Evolutionary conservation across 192 early-diverging fungal species (phyloP), one percentile per base, ranked within the genome.

Genomic region (Backusella psychrophila): DNA sequence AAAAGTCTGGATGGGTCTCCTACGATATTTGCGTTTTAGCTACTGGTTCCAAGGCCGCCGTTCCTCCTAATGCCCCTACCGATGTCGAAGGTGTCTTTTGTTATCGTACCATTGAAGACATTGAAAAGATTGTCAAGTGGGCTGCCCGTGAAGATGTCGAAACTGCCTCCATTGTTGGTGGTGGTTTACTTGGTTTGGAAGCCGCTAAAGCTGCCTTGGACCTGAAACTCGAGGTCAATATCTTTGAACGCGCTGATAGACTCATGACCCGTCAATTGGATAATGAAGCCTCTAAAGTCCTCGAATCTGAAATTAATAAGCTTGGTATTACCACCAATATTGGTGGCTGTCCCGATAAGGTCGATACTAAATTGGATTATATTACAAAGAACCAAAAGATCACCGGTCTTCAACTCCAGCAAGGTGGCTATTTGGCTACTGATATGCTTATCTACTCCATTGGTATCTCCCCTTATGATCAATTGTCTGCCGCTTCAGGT

Each of bases 171-270:
- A 85, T 92, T 29, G 74, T 92, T 52, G 91, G 91, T 26, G 91
- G 91, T 36, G 91, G 91, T n/a, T 77, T 92, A 39, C 82, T 92
- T 33, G 91, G 91, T 11, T 73, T 92, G n/a, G 91, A 92, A 76
- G 91, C 91, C 26, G 91, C 91, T 38, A 89, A 89, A 66, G 91
- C 91, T 33, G 80, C 82, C 31, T 73, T 73, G 34, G 88, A 92
- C 72, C 77, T 93, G 29, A 81, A 82, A 5, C 80, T 86, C 14
- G 66, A 75, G 11, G 85, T 88, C 12, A 86, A 77, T 2, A 85
- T 92, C 21, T 75, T 90, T 76, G 90, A 92, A 69, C 78, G 90
- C 36, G 81, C 77, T 44, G 76, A 71, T 8, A 82, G 83, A 38
- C 72, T 91, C 11, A 73, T 92, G 80, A 9, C 78, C 2, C 87